Conservation (phyloP, 2,329 filamentous ascomycete species). For the Cladosporium sp. region DNA sequence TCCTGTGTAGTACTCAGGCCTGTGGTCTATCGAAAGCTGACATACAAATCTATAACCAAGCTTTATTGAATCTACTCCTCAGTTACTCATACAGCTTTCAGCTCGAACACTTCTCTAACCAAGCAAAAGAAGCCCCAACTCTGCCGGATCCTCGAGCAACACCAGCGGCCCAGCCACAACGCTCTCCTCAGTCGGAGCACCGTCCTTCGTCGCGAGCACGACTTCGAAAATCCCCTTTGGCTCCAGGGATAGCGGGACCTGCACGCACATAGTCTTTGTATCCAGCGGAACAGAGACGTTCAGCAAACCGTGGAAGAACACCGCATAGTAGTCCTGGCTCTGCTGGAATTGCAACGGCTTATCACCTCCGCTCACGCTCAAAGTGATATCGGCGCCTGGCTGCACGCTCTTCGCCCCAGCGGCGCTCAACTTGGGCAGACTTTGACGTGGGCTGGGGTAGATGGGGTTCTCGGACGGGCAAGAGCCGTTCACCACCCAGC, state of each 20-base stretch:
- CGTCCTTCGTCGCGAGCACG: conserved; percentile 35
- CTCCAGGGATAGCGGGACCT: conserved; percentile 36
- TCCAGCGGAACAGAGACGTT: conserved; percentile 38
- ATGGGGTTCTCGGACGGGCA: conserved; percentile 36
- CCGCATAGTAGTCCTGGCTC: conserved; percentile 35
- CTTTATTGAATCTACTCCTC: too few relatives aligned
- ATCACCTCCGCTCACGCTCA: conserved; percentile 29
- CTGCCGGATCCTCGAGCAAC: conserved; percentile 34
- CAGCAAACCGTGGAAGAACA: conserved; percentile 38
- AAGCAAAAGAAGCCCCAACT: background rate
- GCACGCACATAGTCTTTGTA: conserved; percentile 30
- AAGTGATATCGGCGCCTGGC: conserved; percentile 31
- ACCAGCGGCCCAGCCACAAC: conserved; percentile 39
- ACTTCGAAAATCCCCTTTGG: conserved; percentile 36
- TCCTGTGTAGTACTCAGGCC: too few relatives aligned
- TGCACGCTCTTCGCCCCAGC: conserved; percentile 28
- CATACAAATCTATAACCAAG: too few relatives aligned
- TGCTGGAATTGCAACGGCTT: conserved; percentile 13
- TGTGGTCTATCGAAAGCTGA: too few relatives aligned
- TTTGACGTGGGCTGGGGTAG: conserved; percentile 37
- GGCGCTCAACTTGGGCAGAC: conserved; percentile 26
- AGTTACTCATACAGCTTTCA: too few relatives aligned
- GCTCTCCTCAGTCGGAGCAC: conserved; percentile 35
- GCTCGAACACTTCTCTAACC: background rate
- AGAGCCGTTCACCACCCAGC: conserved; percentile 29